Evolutionary conservation across 176 grass and related monocot genomes (phyloP), one percentile per base, ranked within the genome.

Genomic region (Poa pratensis): DNA sequence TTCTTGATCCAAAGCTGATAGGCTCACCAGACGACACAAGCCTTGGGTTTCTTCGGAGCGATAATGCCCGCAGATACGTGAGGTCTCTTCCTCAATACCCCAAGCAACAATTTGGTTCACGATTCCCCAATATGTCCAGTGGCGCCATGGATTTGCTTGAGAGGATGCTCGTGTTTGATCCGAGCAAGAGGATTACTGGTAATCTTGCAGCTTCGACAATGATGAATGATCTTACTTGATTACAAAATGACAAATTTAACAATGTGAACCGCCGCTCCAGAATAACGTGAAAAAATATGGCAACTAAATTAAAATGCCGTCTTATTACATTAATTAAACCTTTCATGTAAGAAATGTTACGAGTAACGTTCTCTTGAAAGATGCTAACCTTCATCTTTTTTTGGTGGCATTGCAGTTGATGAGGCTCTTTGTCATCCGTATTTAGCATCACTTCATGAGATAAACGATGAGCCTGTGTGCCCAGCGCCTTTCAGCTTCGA

Each of bases 81-180:
- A 91, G 93, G 80, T 92, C 92, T 70, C 96, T 98, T 73, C 96
- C 96, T 78, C 96, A 98, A 40, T 90, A 94, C 50, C 93, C 96
- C 45, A 95, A 94, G 86, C 96, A 98, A 91, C 87, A 86, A 28
- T 98, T 98, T 67, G 55, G 77, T 85, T 82, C 88, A 58, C 86
- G 96, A 35, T 98, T 98, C 67, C 96, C 96, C 64, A 90, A 68
- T 71, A 90, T 94, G 91, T 98, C 93, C 39, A 83, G 50, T 82
- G 91, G 96, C 23, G 96, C 96, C 52, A 78, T 92, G 85, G 93
- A 98, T 88, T 95, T 98, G 89, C 93, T 98, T 22, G 93, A 95
- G 84, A 98, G 87, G 90, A 98, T 98, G 96, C 96, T 98, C 62
- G 87, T 98, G 54, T 98, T 98, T 85, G 93, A 98, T 88, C 96